Conservation (phyloP, 169 alveolate genomes). For the Eimeria maxima region DNA sequence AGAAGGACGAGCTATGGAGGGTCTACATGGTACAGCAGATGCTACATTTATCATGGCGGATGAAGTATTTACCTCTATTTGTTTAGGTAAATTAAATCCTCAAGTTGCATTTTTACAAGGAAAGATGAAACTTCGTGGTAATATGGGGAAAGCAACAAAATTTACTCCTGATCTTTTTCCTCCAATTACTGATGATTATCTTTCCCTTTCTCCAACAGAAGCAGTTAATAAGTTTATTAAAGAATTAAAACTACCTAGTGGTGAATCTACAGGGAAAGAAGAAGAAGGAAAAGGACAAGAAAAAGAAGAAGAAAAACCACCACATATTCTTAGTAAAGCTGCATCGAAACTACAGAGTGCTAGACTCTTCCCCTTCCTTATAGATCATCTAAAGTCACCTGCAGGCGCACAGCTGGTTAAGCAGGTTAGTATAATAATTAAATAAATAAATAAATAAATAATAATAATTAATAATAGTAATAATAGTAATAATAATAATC, state of each 20-base stretch:
- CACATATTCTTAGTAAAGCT: not conserved
- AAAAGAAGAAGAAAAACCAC: too few relatives aligned
- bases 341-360: slow-evolving; percentile 35
- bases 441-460: too few relatives aligned
- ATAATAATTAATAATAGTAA: too few relatives aligned
- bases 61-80: slow-evolving; percentile 89
- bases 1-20: slow-evolving; percentile 86
- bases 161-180: slow-evolving; percentile 92
- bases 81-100: slow-evolving; percentile 92
- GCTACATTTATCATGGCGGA: slow-evolving; percentile 92
- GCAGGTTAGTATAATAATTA: not conserved
- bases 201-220: not conserved
- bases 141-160: slow-evolving; percentile 93
- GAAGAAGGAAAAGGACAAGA: too few relatives aligned
- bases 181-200: slow-evolving; percentile 45
- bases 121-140: slow-evolving; percentile 94
- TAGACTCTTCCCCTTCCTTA: slow-evolving; percentile 15
- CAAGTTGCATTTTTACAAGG: slow-evolving; percentile 93
- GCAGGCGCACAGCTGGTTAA: slow-evolving; percentile 57
- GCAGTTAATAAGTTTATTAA: slow-evolving; percentile 34
- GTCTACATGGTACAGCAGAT: slow-evolving; percentile 89
- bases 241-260: too few relatives aligned
- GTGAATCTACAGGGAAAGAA: too few relatives aligned
- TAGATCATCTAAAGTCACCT: slow-evolving; percentile 31
- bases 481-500: too few relatives aligned